phyloP scores from a whole-genome alignment of 352 stramenopile species.

The Poterioochromonas sp. region DNA sequence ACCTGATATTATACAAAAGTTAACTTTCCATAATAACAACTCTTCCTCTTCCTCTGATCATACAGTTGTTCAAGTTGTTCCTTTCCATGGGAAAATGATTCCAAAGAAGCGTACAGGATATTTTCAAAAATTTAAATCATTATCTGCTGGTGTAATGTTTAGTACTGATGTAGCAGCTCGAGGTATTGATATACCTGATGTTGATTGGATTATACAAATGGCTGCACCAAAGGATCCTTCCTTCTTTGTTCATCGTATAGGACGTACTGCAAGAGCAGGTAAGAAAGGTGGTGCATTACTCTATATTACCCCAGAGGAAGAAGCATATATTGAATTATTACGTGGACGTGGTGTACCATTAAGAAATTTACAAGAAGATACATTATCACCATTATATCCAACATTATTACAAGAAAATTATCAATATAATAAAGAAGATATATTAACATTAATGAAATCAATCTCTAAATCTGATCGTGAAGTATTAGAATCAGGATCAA shows the following conservation, averaged over 20 bases:
- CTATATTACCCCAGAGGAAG: conserved; percentile 90
- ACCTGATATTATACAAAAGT: no score
- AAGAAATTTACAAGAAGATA: conserved; percentile 52
- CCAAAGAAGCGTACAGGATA: conserved; percentile 68
- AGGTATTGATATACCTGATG: conserved; percentile 92
- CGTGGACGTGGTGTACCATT: conserved; percentile 80
- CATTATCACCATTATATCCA: conserved; percentile 6
- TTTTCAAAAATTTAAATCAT: conserved; percentile 10
- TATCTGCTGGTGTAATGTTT: conserved; percentile 67
- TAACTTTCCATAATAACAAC: not conserved
- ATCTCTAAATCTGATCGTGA: conserved; percentile 64
- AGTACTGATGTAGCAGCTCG: conserved; percentile 97
- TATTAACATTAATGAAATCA: conserved; percentile 16
- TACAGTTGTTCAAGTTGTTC: conserved; percentile 71
- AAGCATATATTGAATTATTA: conserved; percentile 92
- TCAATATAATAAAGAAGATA: conserved; percentile 29
- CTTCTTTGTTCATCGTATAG: conserved; percentile 62
- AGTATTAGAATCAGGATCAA: conserved; percentile 93
- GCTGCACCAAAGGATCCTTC: conserved; percentile 56
- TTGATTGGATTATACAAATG: conserved; percentile 98
- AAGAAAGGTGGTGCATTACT: conserved; percentile 78
- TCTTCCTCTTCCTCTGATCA: conserved; percentile 43
- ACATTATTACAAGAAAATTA: conserved; percentile 28
- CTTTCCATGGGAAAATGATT: conserved; percentile 50
- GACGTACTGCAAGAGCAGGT: conserved; percentile 88